phyloP scores from a whole-genome alignment of 169 alveolate species.

The Blepharisma undulans region DNA sequence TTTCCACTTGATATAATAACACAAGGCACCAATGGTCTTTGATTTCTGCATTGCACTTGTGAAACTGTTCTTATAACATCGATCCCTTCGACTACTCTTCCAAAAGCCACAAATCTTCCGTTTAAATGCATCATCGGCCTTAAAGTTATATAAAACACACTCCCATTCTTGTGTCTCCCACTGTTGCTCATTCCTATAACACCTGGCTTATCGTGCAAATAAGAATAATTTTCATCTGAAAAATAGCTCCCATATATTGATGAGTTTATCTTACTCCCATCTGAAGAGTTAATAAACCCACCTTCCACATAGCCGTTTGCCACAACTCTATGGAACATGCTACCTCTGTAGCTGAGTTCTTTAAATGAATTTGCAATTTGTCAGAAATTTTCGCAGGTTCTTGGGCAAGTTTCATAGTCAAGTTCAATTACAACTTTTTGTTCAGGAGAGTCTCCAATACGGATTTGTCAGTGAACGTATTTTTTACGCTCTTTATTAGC shows the following conservation, averaged over 20 bases:
- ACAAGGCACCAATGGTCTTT: slow-evolving; percentile 10
- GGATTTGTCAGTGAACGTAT: slow-evolving; percentile 15
- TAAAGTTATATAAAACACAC: slow-evolving; percentile 92
- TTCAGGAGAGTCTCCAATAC: slow-evolving; percentile 60
- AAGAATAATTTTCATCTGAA: slow-evolving; percentile 67
- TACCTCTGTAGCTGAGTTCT: slow-evolving; percentile 47
- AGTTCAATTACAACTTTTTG: slow-evolving; percentile 73
- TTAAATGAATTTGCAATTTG: slow-evolving; percentile 55
- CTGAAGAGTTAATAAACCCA: slow-evolving; percentile 49
- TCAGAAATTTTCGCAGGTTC: slow-evolving; percentile 78
- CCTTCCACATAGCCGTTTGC: slow-evolving; percentile 56
- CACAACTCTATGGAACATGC: slow-evolving; percentile 51
- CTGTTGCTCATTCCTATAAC: slow-evolving; percentile 74
- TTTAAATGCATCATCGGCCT: slow-evolving; percentile 90
- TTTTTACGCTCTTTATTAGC: not conserved
- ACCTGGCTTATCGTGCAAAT: slow-evolving; percentile 64
- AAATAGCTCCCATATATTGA: slow-evolving; percentile 74
- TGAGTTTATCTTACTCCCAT: slow-evolving; percentile 17
- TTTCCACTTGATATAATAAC: slow-evolving; percentile 29
- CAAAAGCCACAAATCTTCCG: slow-evolving; percentile 82
- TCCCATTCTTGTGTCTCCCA: slow-evolving; percentile 93
- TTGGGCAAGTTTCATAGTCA: slow-evolving; percentile 65
- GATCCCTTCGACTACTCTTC: slow-evolving; percentile 74
- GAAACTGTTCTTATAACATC: slow-evolving; percentile 55
- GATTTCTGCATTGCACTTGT: not conserved